phyloP scores from a whole-genome alignment of 202 grass and related monocot genomes.

The Setaria viridis region DNA sequence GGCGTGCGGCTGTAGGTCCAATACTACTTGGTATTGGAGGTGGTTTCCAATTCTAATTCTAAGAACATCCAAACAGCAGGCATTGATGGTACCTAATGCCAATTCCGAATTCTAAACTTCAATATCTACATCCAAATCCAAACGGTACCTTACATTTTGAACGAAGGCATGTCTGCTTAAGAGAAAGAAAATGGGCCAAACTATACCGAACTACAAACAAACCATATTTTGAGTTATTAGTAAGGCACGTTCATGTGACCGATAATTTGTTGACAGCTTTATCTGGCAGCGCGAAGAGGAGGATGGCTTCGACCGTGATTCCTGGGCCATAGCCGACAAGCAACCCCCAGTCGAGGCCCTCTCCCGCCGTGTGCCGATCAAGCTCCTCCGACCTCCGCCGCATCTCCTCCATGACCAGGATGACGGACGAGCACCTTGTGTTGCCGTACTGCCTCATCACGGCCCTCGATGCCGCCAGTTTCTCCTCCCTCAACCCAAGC shows the following conservation, averaged over 20 bases:
- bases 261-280: background rate
- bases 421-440: slow-evolving; percentile 40
- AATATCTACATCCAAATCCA: no score
- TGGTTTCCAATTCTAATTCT: background rate
- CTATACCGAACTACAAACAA: no score
- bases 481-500: slow-evolving; percentile 30
- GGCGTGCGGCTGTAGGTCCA: background rate
- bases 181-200: no score
- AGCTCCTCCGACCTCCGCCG: slow-evolving; percentile 23
- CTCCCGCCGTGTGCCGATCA: slow-evolving; percentile 20
- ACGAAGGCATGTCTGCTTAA: no score
- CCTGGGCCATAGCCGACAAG: slow-evolving; percentile 41
- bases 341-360: slow-evolving; percentile 45
- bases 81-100: no score
- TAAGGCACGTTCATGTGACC: background rate
- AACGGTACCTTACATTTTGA: no score
- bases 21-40: background rate
- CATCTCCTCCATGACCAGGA: slow-evolving; percentile 56
- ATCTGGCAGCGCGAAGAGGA: slow-evolving; percentile 18
- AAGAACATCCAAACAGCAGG: no score
- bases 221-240: background rate
- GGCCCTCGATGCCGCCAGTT: slow-evolving; percentile 35
- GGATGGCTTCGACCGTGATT: slow-evolving; percentile 53
- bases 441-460: slow-evolving; percentile 52
- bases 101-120: no score